Base-by-base conservation (phyloP, 371 early-diverging fungal genomes). In the Mortierella sp. region DNA sequence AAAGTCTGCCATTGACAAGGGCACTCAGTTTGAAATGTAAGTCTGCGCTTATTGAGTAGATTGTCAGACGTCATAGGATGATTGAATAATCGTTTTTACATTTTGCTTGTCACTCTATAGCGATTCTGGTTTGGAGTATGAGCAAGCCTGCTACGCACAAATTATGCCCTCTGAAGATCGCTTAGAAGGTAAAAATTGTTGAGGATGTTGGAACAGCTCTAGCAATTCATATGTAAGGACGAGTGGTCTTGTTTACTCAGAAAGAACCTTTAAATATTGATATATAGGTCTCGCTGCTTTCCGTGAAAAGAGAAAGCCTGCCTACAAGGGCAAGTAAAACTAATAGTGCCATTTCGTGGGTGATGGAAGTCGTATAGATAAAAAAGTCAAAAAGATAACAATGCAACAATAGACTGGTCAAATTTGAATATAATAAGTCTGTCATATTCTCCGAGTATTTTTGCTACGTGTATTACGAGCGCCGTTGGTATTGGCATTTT, bases 101-200 rank as follows among this genome's bases (percentile, higher is more conserved):
- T 13, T 32, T 36, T 28, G 1, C 19, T 16, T 62, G 36, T 52
- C 32, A 41, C 32, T 53, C 57, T 61, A 6, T 76, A 94, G 94
- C 63, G 90, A 93, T 45, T 91, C 94, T 36, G 98, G 97, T 0
- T 85, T 99, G 68, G 95, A 95, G 40, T 87, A 97, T 55, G 99
- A 99, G 83, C 95, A 98, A 83, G 87, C 92, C n/a, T 98, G 97
- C 84, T 99, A 99, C 79, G 96, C 94, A 1, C 95, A 95, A 71
- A 92, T 98, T 19, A 94, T 99, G 71, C 97, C 95, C 1, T 97
- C 99, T 1, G 90, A 97, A 76, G 99, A 99, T 86, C 87, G 98
- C 57, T 71, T 97, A 68, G 99, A 99, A 85, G 98, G 97, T 72
- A 83, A 32, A 7, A 13, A 2, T 11, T 28, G n/a, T n/a, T 50